Base-by-base conservation (phyloP, 306 rosid species). In the Trichosanthes cucumerina region DNA sequence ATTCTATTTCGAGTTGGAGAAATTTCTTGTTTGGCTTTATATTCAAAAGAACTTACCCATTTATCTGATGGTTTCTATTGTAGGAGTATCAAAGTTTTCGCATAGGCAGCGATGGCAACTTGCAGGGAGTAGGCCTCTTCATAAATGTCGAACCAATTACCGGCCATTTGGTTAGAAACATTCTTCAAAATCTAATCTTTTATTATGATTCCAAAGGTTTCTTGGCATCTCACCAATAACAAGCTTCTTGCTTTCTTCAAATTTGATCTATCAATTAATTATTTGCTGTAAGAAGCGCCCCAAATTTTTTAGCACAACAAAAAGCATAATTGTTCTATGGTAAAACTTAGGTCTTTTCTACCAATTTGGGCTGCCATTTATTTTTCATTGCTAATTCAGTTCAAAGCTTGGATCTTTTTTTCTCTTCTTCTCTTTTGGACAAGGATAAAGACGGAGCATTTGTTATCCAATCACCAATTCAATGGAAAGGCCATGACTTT, bases 1-100 rank as follows among this genome's bases (percentile, higher is more conserved):
- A 14, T 71, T 58, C 57, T 23, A 71, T 15, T 26, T 13, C 12
- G 38, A 7, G 59, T 1, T 46, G 58, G 39, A 13, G 41, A 39
- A 24, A 8, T 11, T 64, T 31, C 16, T 50, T 50, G 26, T 1
- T 33, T 79, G 41, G 6, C 18, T 63, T 79, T n/a, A 7, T 47
- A 15, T 19, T 34, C 12, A 38, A 34, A 39, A 38, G 19, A 16
- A 79, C 52, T 26, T 62, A 57, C 47, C 18, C 44, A 19, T 66
- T 34, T 6, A 58, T 79, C 80, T 85, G 72, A 83, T 34, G 21
- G 33, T 83, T 81, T 70, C 26, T 56, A 79, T 85, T 54, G 34
- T 90, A 95, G 98, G 98, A 95, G 64, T 95, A 89, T 83, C 96
- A 91, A 91, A 91, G 93, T 60, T 95, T 95, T 82, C 87, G 89